Conservation (phyloP, 2,329 filamentous ascomycete species). For the Alternaria viburni region DNA sequence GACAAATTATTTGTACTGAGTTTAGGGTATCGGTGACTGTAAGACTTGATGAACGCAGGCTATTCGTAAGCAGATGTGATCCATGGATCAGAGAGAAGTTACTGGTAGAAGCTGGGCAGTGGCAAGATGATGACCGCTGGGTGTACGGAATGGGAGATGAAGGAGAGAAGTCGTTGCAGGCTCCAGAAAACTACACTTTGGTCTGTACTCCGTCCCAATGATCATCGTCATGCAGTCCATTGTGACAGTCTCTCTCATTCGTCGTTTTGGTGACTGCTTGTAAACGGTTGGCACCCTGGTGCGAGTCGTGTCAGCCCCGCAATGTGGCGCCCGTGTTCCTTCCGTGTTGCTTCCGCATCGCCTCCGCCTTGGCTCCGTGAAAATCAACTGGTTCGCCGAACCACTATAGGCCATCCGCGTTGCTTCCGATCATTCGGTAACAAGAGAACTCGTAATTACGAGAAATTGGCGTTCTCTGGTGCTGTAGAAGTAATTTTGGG, state of each 20-base stretch:
- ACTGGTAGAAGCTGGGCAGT: not conserved
- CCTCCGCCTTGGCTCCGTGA: conserved; percentile 19
- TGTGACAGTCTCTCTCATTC: not conserved
- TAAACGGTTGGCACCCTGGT: not conserved
- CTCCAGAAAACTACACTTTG: not conserved
- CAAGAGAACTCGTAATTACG: not conserved
- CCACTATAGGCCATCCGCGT: not conserved
- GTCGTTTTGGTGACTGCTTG: not conserved
- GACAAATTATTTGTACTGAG: not conserved
- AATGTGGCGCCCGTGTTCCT: conserved; percentile 5
- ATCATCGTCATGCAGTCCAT: not conserved
- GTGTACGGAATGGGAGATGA: not conserved
- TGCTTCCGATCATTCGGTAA: not conserved
- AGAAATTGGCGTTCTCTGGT: not conserved
- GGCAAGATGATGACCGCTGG: not conserved
- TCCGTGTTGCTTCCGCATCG: conserved; percentile 23
- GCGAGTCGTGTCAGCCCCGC: not conserved
- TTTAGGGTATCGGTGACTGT: not conserved
- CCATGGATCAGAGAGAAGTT: not conserved
- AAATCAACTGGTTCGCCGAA: not conserved
- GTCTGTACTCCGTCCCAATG: not conserved
- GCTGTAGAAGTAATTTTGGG: not conserved
- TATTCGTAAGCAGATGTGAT: not conserved
- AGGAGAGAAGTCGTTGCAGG: not conserved
- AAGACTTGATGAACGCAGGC: too few species aligned